These are phyloP conservation scores for Aureobasidium sp. DNA, from an alignment of 2,329 filamentous ascomycete species.

Conservation along the genomic window DNA sequence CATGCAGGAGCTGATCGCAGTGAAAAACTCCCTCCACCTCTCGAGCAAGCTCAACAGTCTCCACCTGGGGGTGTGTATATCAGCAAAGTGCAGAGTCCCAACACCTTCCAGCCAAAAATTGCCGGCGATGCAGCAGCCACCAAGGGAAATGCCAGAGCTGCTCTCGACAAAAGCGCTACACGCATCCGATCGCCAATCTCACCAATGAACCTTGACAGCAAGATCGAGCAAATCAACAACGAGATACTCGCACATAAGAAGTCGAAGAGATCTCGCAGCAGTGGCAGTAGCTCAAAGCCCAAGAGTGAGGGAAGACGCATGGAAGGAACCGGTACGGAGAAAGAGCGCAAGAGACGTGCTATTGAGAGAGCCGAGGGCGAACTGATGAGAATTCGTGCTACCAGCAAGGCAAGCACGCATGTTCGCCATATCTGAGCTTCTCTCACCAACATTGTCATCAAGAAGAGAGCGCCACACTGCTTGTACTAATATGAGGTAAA, in stretches of 20 bases:
- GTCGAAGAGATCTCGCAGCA: neutral
- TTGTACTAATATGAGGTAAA: neutral
- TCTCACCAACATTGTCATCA: no score
- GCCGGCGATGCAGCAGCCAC: neutral
- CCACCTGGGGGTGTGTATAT: neutral
- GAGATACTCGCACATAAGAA: slow-evolving; percentile 13
- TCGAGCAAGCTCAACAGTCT: neutral
- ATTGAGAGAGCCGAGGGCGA: slow-evolving; percentile 29
- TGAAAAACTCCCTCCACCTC: neutral
- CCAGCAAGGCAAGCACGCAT: neutral
- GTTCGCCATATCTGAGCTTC: neutral
- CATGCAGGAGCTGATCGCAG: neutral
- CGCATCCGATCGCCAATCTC: slow-evolving; percentile 11
- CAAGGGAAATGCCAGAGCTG: neutral
- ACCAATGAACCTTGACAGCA: slow-evolving; percentile 13
- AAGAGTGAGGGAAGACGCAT: slow-evolving; percentile 14
- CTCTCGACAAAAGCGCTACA: neutral
- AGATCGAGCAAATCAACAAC: slow-evolving; percentile 16
- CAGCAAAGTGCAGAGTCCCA: neutral
- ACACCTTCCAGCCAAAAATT: neutral
- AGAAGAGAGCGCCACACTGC: neutral
- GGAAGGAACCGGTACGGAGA: slow-evolving; percentile 24
- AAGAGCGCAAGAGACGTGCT: slow-evolving; percentile 27
- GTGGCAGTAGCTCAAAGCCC: slow-evolving; percentile 5
- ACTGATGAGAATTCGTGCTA: slow-evolving; percentile 19